Base-by-base conservation (phyloP, 768 basidiomycete genomes). In the Flagelloscypha sp. region DNA sequence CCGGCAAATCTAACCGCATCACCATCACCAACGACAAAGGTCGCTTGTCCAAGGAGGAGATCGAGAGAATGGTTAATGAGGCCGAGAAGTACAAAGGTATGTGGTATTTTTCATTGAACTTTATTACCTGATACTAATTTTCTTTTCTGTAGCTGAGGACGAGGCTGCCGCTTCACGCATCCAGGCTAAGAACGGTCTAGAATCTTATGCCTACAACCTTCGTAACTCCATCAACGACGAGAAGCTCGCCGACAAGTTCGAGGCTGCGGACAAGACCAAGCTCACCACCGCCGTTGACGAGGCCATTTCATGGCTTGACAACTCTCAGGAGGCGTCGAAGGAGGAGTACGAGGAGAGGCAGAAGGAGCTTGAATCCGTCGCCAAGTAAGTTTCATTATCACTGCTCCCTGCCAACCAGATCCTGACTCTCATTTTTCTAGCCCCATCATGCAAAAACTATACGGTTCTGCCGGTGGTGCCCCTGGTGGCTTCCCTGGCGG, bases 301-400 rank as follows among this genome's bases (percentile, higher is more conserved):
- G 32, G 58, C 85, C 35, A 86, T 95, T 62, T 54, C 66, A 23
- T 89, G 85, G 85, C 79, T 95, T 43, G 90, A 93, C 52, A 58
- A 50, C 39, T 86, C 89, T 24, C 84, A 89, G 54, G 87, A 94
- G 54, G 94, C 76, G 2, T 84, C 84, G 46, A 92, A 88, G 68
- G 87, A 92, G 53, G 93, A 97, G 65, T 92, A 93, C 63, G 85
- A 86, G 59, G 72, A 71, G 52, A 84, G 79, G 65, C 90, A 93
- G 58, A 93, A 93, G 70, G 92, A 95, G 63, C 68, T 97, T 33
- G 92, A 95, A 66, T 62, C 52, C 12, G 54, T 93, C 47, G 86
- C 89, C 49, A 85, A 77, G 63, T 65, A 59, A 20, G 50, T 57
- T 16, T 29, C 13, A 19, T 21, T 24, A 1, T 23, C 16, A 22